Base-by-base conservation (phyloP, 768 basidiomycete genomes). In the Heimioporus sp. region DNA sequence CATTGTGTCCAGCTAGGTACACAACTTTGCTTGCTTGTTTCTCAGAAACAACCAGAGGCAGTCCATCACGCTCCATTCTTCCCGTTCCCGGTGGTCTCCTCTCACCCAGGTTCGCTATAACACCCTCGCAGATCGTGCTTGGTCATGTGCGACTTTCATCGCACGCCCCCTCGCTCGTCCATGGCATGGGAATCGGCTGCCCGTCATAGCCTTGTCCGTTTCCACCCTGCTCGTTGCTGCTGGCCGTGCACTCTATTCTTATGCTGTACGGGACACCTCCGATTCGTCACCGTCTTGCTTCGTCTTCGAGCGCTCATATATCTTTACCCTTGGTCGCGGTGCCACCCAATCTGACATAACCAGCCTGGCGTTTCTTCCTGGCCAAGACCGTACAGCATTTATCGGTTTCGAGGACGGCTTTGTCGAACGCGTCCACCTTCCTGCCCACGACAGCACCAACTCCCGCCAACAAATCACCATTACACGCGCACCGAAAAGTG, bases 131-230 rank as follows among this genome's bases (percentile, higher is more conserved):
- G 86, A 88, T 61, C 54, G 60, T 4, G 71, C 78, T 11, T 90
- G 87, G 87, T 55, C 68, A 4, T 64, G 58, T 19, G 63, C 65
- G 38, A 60, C 70, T 41, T 87, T 87, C 52, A 68, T 86, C 19
- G 85, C 86, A 4, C 79, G 85, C 2, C 87, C 86, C 2, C 73
- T 90, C 10, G 80, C 83, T 19, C 71, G 72, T 21, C 75, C 77
- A 10, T 90, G 87, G 87, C 13, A 58, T 6, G 73, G 72, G 20
- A 86, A 78, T 58, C 65, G 77, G 5, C 83, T 80, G 51, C 83
- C 87, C 5, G 59, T 74, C 12, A 62, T 90, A 35, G 79, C 83
- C 24, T 73, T 84, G 51, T 84, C 75, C 49, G 49, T 68, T 16
- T 79, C 79, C 24, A 73, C 82, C 9, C 69, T 90, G 2, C 53